Evolutionary conservation across 179 eudicot species (phyloP).

Genomic region (Corrigiola litoralis): DNA sequence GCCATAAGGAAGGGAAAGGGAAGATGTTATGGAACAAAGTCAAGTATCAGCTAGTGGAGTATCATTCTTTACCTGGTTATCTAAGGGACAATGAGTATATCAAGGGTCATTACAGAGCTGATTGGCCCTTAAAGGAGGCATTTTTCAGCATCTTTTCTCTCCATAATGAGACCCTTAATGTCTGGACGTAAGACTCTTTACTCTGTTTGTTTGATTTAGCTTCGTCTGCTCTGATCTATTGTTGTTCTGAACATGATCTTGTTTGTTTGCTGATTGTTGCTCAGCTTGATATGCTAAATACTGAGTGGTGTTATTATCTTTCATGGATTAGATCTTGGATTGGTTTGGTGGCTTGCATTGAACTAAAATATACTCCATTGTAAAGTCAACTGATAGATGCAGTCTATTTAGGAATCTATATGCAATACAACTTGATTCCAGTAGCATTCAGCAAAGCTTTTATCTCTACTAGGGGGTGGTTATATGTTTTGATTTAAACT

Average conservation of each 20-base stretch:
- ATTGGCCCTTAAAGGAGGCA: conserved; percentile 80
- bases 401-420: too few species aligned
- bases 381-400: too few species aligned
- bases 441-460: too few species aligned
- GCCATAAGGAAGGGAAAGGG: conserved; percentile 40
- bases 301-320: too few species aligned
- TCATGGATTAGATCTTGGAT: too few species aligned
- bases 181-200: conserved; percentile 72
- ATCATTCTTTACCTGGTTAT: conserved; percentile 72
- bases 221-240: background rate
- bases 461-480: too few species aligned
- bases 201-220: background rate
- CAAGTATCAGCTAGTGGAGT: conserved; percentile 80
- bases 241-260: background rate
- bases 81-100: conserved; percentile 86
- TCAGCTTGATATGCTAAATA: background rate
- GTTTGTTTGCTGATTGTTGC: background rate
- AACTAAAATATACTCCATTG: too few species aligned
- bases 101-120: conserved; percentile 65
- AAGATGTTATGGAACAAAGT: conserved; percentile 84
- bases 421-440: too few species aligned
- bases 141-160: conserved; percentile 69
- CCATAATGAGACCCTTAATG: conserved; percentile 93
- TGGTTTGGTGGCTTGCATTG: too few species aligned
- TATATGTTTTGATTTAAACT: too few species aligned